Base-by-base conservation (phyloP, 2,329 filamentous ascomycete genomes). In the Epichloe glyceriae region DNA sequence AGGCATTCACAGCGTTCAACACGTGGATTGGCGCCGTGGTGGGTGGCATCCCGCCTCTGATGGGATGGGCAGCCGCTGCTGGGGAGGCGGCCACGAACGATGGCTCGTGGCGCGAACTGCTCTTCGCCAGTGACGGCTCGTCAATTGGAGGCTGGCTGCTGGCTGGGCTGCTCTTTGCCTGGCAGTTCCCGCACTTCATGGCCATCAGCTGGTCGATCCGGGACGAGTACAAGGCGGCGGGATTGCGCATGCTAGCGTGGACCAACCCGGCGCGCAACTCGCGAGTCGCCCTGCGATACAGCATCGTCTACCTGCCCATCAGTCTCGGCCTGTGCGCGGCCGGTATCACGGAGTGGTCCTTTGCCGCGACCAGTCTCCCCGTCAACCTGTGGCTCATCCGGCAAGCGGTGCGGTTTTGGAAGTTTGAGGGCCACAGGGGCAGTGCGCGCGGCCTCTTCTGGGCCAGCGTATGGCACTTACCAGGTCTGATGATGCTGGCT, bases 141-240 rank as follows among this genome's bases (percentile, higher is more conserved):
- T 80, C 65, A 26, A 70, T 82, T 11, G 93, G 93, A 5, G 93
- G 91, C 4, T 98, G 93, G 93, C 71, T 97, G 1, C 73, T 96
- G 14, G 91, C 88, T 1, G 81, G 77, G 0, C 70, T 97, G 6
- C 73, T 98, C 5, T 95, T 95, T 58, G 85, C 89, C 12, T 98
- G 93, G 93, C 91, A 98, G 64, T 97, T 98, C 63, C 89, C 93
- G 3, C 93, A 98, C 69, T 98, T 98, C 72, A 97, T 96, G 76
- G 85, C 90, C 1, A 75, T 98, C 20, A 90, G 86, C 45, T 94
- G 91, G 79, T 75, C 80, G 4, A 95, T 97, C 54, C 78, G 88
- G 19, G 83, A 94, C 8, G 93, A 98, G 65, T 98, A 98, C 73
- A 84, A 82, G 56, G 73, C 71, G 11, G 82, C 79, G 0, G 82